phyloP scores from a whole-genome alignment of 1,139 yeast genomes.

The Candida tetrigidarum region DNA sequence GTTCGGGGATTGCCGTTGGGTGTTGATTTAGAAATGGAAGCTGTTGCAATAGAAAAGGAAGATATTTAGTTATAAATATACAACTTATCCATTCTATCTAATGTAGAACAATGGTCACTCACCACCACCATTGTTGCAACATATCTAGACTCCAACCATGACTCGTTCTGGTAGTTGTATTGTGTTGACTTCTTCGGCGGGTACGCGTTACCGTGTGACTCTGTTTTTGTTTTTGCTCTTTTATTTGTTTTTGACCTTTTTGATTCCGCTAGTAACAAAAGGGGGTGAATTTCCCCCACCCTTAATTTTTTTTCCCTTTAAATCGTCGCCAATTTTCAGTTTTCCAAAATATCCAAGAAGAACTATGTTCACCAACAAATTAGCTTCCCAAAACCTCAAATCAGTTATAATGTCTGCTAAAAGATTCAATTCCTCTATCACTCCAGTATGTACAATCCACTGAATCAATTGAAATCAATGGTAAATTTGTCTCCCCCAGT shows the following conservation, averaged over 20 bases:
- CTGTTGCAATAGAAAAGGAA: slow-evolving; percentile 70
- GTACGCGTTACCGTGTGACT: background rate
- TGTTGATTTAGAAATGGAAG: slow-evolving; percentile 76
- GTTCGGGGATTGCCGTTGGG: slow-evolving; percentile 87
- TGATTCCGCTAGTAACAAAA: background rate
- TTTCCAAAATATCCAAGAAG: background rate
- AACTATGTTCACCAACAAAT: slow-evolving; percentile 24
- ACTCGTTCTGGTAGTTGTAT: background rate
- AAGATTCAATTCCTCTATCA: slow-evolving; percentile 38
- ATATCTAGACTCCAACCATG: no score
- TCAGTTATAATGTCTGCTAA: slow-evolving; percentile 27
- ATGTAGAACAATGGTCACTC: no score
- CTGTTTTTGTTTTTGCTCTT: background rate
- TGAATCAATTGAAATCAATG: background rate
- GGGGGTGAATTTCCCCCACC: no score
- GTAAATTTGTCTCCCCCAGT: background rate
- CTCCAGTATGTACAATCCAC: slow-evolving; percentile 46
- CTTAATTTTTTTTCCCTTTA: background rate
- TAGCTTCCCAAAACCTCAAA: slow-evolving; percentile 26
- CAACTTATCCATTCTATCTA: no score
- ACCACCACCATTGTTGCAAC: no score
- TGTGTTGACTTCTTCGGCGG: background rate
- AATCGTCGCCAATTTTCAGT: background rate
- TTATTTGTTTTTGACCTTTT: background rate
- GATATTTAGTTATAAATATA: slow-evolving; percentile 39